Base-by-base conservation (phyloP, 805 yeast species). In the Priceomyces carsonii region DNA sequence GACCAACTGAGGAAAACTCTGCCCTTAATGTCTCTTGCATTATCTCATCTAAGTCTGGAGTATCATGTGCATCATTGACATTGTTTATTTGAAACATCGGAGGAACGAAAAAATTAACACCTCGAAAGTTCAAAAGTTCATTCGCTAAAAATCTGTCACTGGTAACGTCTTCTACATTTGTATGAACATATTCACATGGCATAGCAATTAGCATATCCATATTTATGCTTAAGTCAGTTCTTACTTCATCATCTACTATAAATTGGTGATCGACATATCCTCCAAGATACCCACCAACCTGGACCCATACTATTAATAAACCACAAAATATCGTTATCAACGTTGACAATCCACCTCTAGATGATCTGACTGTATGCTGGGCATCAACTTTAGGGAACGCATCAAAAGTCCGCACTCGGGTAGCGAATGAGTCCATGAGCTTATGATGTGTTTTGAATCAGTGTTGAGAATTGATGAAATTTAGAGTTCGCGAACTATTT, bases 221-320 rank as follows among this genome's bases (percentile, higher is more conserved):
- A 53, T 93, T 90, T 30, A 93, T 71, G 28, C 73, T 73, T 36
- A 89, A 72, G 21, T 73, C 73, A 38, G 75, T 75, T 36, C 72
- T 62, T 10, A 87, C 61, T 3, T 66, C 63, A 22, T 71, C 68
- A 50, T 86, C 95, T 4, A 93, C 95, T 3, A 72, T 66, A 57
- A 86, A 93, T 47, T 82, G 85, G 45, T 82, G 85, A 49, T 82
- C 88, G 6, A 84, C 74, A 38, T 73, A 73, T 2, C 97, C 97
- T 36, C 93, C 95, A 38, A 90, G 67, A 55, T 73, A 86, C 9
- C 85, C 82, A 6, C 97, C 95, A 18, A 89, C 61, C 54, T 90
- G 95, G 9, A 86, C 77, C 86, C 95, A 91, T 5, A 86, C 59
- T 23, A 90, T 66, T 51, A 88, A 77, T 10, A 87, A 50, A 12